Base-by-base conservation (phyloP, 352 stramenopile genomes). In the Phytophthora kernoviae region DNA sequence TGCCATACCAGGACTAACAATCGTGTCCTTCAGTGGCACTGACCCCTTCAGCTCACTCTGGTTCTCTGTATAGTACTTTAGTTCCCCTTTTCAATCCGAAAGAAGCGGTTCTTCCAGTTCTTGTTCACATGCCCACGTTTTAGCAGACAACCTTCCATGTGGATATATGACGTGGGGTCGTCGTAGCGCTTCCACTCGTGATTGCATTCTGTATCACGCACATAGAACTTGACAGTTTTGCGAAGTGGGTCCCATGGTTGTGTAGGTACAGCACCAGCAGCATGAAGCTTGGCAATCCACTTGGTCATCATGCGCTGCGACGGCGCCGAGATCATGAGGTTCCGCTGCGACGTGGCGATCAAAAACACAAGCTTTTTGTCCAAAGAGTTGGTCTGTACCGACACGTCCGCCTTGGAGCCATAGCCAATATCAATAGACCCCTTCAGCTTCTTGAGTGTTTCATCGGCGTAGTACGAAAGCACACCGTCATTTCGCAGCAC, bases 71-170 rank as follows among this genome's bases (percentile, higher is more conserved):
- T 92, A 96, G 57, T 96, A 96, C 27, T 79, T 68, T 52, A 96
- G 56, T 30, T 94, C 72, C 6, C 83, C 82, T 42, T 79, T 66
- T 96, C 85, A 56, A 96, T 89, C 34, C 84, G 84, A 60, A 96
- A 96, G 57, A 92, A 96, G 9, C 87, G 81, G 50, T 93, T 94
- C 69, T 91, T 92, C 87, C 87, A 96, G 64, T 82, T 96, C 62
- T 93, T 96, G 60, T 92, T 90, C 1, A 94, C 62, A 40, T 95
- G 87, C 0, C 87, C 87, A 17, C 87, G 81, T 56, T 96, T 96
- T 15, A 89, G 61, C 50, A 96, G 47, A 43, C 75, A 91, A 6
- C 87, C 87, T 73, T 94, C 87, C 81, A 94, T 96, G 68, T 90
- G 79, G 47, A 93, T 93, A 58, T 94, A 90, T 21, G 82, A 91